Evolutionary conservation across 805 yeast genomes (phyloP), one percentile per base, ranked within the genome.

Genomic region (Nakazawaea peltata): DNA sequence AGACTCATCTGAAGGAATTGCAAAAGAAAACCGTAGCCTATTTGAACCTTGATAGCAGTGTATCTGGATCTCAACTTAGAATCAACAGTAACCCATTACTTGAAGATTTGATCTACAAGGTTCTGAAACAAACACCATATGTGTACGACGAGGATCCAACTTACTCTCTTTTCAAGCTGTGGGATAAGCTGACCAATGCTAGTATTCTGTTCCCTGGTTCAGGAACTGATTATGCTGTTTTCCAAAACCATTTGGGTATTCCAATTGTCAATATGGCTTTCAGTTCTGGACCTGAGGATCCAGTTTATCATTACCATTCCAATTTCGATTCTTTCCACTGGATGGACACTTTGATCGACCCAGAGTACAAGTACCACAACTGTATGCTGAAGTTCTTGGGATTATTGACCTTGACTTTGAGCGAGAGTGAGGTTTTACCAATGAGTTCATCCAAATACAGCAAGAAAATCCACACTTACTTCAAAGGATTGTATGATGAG

Each of bases 241-340:
- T 78, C 44, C 83, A 79, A 51, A 71, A 71, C 46, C 77, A 74
- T 48, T 51, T 79, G 43, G 88, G 86, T 5, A 69, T 81, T 26
- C 83, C 88, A 2, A 67, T 81, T 0, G 64, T 74, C 9, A 66
- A 67, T 34, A 51, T 75, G 35, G 70, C 73, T 7, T 71, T 68
- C 45, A 50, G 49, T 28, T 50, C 59, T 32, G 56, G 54, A 2
- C 36, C 42, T 9, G 44, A 46, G 4, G 79, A 74, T 49, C 68
- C 80, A 4, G 60, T 75, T n/a, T 67, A 67, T 36, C 79, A 74
- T 42, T 56, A 60, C 35, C 75, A 75, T 47, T 77, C 85, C 6
- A 64, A 65, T 35, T 77, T 65, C 47, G 86, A 80, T 47, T 67
- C 79, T 3, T 57, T 58, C 29, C 48, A 66, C 35, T 78, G 84